Percentiles rank a stretch among this genome's conserved stretches.
Evolutionary conservation across 2,329 filamentous ascomycete species (phyloP).

Genomic region (Beauveria sp.): DNA sequence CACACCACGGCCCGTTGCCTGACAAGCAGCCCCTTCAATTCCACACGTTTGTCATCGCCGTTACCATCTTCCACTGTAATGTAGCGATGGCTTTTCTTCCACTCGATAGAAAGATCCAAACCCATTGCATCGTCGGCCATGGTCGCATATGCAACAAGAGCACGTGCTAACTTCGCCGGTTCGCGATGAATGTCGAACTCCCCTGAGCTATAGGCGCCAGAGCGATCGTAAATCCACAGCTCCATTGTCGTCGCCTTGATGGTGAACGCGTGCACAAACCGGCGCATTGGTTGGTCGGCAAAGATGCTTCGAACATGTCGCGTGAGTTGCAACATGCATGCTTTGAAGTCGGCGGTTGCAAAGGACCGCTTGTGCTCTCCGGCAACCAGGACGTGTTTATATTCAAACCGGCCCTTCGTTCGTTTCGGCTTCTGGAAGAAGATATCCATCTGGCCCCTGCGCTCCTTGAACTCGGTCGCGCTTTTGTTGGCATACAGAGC

Average conservation of each 20-base stretch:
- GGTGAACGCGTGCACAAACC: constrained; percentile 14
- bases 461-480: constrained; percentile 16
- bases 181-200: constrained; percentile 13
- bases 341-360: constrained; percentile 13
- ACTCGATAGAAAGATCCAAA: constrained; percentile 9
- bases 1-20: constrained; percentile 15
- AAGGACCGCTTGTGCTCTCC: constrained; percentile 17
- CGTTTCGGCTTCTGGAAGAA: constrained; percentile 15
- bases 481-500: constrained; percentile 14
- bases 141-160: constrained; percentile 15
- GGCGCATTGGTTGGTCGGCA: constrained; percentile 17
- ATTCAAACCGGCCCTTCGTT: constrained; percentile 5
- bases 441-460: constrained; percentile 17
- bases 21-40: constrained; percentile 11
- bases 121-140: constrained; percentile 16
- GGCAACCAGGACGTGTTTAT: constrained; percentile 17
- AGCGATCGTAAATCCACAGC: constrained; percentile 12
- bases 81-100: background rate
- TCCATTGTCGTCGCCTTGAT: constrained; percentile 7
- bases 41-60: constrained; percentile 6
- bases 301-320: constrained; percentile 14
- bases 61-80: background rate
- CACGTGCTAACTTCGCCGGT: constrained; percentile 11
- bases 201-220: constrained; percentile 13
- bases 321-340: constrained; percentile 14